Evolutionary conservation across 1,284 basidiomycete species (phyloP).

Genomic region (Sporisorium scitamineum): DNA sequence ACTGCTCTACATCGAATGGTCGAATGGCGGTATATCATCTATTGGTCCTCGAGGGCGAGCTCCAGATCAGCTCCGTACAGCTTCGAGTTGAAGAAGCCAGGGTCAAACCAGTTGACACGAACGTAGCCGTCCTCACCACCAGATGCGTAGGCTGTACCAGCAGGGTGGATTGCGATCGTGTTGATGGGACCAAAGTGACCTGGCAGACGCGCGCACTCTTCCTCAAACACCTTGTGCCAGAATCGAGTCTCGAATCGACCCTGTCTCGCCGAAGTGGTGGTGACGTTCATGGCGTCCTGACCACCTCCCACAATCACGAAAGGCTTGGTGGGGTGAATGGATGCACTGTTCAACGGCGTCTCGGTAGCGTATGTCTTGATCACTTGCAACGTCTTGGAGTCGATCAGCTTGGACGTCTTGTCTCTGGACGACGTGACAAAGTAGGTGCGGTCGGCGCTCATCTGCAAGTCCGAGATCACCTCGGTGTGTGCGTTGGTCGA

Average conservation of each 20-base stretch:
- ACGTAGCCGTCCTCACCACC: slow-evolving; percentile 92
- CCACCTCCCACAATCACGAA: slow-evolving; percentile 87
- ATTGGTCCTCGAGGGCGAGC: slow-evolving; percentile 65
- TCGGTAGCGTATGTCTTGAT: slow-evolving; percentile 95
- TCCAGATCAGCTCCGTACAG: slow-evolving; percentile 68
- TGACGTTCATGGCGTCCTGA: slow-evolving; percentile 97
- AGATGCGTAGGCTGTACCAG: slow-evolving; percentile 88
- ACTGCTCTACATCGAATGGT: background rate
- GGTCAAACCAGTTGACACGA: slow-evolving; percentile 69
- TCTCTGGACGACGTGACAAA: slow-evolving; percentile 97
- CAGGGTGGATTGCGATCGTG: slow-evolving; percentile 93
- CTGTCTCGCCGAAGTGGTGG: slow-evolving; percentile 90
- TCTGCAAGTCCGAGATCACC: slow-evolving; percentile 84
- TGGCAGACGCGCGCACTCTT: slow-evolving; percentile 90
- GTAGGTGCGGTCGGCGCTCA: slow-evolving; percentile 89
- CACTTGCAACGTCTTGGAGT: slow-evolving; percentile 85
- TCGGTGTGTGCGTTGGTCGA: slow-evolving; percentile 62
- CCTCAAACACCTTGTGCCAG: slow-evolving; percentile 98
- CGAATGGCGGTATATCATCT: slow-evolving; percentile 13
- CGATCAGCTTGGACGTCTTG: slow-evolving; percentile 93
- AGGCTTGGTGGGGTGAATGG: slow-evolving; percentile 84
- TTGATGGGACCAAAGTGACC: slow-evolving; percentile 91
- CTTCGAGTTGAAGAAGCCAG: slow-evolving; percentile 65
- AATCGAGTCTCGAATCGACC: slow-evolving; percentile 98
- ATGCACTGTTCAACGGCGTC: slow-evolving; percentile 94